Evolutionary conservation across 768 basidiomycete genomes (phyloP), one percentile per base, ranked within the genome.

Genomic region (Tricholoma sp.): DNA sequence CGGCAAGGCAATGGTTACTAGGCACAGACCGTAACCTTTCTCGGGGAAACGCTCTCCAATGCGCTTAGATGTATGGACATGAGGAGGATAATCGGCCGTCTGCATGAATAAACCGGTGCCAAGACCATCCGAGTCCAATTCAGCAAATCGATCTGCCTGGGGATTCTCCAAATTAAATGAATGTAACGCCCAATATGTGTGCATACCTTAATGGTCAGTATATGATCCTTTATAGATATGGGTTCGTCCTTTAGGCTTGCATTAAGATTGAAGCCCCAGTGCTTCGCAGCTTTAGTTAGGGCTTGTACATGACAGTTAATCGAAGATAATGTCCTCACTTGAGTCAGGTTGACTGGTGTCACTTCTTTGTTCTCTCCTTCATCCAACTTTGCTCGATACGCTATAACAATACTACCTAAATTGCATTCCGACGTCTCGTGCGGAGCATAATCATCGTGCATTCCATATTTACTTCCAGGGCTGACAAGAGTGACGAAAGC

Each of bases 231-330:
- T 39, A 90, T 77, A 28, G 74, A 74, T 31, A 81, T 6, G 13
- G 72, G 66, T 33, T 79, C 76, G 6, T 72, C 73, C 47, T 70
- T 68, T 41, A 86, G 71, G 62, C 86, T 89, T 1, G 85, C 88
- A 33, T 88, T 85, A 10, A 90, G 79, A 64, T 91, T 90, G 74
- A 89, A 90, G 29, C 88, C 89, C 87, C 88, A 90, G 67, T 90
- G 88, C 86, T 90, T 56, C 0, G 49, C 31, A 28, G 39, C 28
- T 29, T 49, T 45, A 45, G 55, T 17, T 12, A n/a, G 24, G 9
- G 0, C 4, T 37, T 28, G n/a, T 24, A 12, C 11, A 5, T 18
- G 33, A 18, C 24, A 5, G 11, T 11, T 13, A 45, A 24, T 9
- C 17, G 5, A 34, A 33, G 42, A 34, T 15, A 42, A 31, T 55